Percentiles rank a stretch among this genome's conserved stretches.
These are phyloP conservation scores for Mycena latifolia DNA, from an alignment of 768 basidiomycete species.

Conservation along the genomic window DNA sequence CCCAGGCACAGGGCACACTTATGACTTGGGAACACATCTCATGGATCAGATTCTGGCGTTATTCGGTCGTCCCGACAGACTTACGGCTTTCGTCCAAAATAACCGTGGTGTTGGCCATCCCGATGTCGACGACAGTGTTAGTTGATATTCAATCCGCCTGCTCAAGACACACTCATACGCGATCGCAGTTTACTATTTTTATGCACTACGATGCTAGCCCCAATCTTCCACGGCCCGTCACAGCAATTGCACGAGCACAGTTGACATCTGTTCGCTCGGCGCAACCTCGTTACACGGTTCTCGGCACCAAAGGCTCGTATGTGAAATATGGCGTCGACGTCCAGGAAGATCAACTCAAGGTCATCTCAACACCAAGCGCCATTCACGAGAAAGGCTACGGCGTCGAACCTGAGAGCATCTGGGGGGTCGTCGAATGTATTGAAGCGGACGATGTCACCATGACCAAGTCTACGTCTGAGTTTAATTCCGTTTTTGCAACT, in stretches of 20 bases:
- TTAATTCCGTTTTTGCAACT: background rate
- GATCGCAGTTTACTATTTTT: constrained; percentile 62
- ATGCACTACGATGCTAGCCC: constrained; percentile 61
- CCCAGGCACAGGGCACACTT: constrained; percentile 75
- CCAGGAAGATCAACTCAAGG: constrained; percentile 84
- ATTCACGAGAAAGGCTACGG: constrained; percentile 66
- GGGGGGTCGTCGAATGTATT: constrained; percentile 72
- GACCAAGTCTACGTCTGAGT: constrained; percentile 50
- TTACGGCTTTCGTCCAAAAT: constrained; percentile 81
- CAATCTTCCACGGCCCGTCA: constrained; percentile 64
- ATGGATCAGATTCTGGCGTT: constrained; percentile 57
- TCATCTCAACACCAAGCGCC: constrained; percentile 58
- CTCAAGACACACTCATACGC: background rate
- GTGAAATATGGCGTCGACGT: constrained; percentile 82
- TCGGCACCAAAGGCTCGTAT: constrained; percentile 79
- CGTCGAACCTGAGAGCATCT: constrained; percentile 70
- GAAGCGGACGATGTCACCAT: constrained; percentile 59
- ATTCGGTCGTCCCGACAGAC: constrained; percentile 77
- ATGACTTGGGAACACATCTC: constrained; percentile 62
- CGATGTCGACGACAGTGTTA: constrained; percentile 75
- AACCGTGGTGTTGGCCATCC: constrained; percentile 73
- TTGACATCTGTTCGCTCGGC: constrained; percentile 74
- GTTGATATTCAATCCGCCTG: constrained; percentile 37
- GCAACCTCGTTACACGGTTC: constrained; percentile 80
- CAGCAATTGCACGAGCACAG: constrained; percentile 75